Evolutionary conservation across 2,329 filamentous ascomycete species (phyloP).

Genomic region (Monosporascus ibericus): DNA sequence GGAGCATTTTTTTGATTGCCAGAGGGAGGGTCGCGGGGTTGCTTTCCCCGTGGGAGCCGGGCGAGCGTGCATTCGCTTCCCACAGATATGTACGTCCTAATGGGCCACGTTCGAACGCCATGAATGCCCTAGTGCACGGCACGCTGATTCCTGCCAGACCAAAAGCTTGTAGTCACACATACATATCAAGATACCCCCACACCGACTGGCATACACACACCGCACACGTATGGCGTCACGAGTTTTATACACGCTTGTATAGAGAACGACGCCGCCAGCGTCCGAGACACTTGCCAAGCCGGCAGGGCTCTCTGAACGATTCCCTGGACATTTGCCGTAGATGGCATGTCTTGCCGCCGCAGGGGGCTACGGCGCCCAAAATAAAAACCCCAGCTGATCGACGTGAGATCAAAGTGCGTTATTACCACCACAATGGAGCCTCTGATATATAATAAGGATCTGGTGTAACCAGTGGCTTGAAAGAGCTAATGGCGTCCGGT

Average conservation of each 20-base stretch:
- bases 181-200: neutral
- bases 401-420: neutral
- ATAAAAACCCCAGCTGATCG: neutral
- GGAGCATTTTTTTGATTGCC: neutral
- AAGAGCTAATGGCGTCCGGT: neutral
- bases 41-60: neutral
- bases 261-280: neutral
- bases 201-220: too few relatives aligned
- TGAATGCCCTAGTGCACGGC: neutral
- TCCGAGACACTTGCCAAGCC: neutral
- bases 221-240: too few relatives aligned
- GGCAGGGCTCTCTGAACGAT: neutral
- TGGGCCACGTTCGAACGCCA: neutral
- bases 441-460: neutral
- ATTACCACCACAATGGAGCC: neutral
- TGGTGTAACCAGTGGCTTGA: neutral
- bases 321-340: neutral
- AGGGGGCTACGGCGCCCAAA: neutral
- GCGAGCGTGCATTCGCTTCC: too few relatives aligned
- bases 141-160: neutral
- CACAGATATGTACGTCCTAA: neutral
- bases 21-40: neutral
- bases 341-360: neutral
- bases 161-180: neutral
- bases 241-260: neutral